Conservation (phyloP, 106 monocot species). For the Agapanthus africanus region DNA sequence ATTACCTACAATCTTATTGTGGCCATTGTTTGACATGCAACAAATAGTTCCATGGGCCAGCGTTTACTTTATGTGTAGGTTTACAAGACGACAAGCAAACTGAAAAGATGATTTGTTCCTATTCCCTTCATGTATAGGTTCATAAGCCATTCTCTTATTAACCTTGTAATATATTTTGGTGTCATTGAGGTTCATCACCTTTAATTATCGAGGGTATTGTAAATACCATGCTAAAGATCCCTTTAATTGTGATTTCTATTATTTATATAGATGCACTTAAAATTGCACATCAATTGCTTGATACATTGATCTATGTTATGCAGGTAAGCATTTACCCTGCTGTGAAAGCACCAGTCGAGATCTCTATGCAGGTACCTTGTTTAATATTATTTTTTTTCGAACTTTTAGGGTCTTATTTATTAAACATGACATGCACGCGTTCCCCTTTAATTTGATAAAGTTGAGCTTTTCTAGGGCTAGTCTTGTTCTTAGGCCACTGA, state of each 20-base stretch:
- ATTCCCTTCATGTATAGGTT: no score
- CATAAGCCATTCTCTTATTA: no score
- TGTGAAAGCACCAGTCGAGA: conserved; percentile 65
- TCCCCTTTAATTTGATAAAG: not conserved
- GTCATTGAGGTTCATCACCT: no score
- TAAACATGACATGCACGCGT: not conserved
- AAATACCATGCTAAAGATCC: no score
- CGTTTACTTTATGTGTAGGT: not conserved
- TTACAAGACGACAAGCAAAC: not conserved
- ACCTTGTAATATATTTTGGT: no score
- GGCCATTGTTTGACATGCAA: not conserved
- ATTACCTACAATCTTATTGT: no score
- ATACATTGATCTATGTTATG: not conserved
- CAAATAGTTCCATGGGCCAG: not conserved
- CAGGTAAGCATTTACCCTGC: conserved; percentile 89
- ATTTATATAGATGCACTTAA: not conserved
- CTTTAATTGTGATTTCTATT: not conserved
- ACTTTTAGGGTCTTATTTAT: not conserved
- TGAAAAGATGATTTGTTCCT: no score
- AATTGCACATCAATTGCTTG: not conserved
- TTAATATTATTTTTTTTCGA: not conserved
- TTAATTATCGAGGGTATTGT: no score
- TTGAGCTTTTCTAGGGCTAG: not conserved
- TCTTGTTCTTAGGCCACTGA: not conserved
- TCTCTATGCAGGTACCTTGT: conserved; percentile 51